Evolutionary conservation across 257 asterid species (phyloP).

Genomic region (Lycium ferocissimum): DNA sequence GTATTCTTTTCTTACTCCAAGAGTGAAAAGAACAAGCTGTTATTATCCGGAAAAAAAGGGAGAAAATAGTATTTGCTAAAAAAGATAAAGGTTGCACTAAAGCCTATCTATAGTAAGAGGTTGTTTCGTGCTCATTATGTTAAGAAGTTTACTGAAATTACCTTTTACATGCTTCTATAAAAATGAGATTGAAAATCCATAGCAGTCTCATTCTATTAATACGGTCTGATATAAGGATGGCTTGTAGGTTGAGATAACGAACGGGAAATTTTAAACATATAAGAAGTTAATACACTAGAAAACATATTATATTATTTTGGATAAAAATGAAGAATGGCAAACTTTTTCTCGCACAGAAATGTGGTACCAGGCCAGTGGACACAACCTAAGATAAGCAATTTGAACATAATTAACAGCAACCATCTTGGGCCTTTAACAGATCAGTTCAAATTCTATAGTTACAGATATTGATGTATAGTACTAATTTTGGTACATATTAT

Average conservation of each 20-base stretch:
- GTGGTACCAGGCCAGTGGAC: background rate
- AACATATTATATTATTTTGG: background rate
- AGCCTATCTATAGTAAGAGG: background rate
- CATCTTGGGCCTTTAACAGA: background rate
- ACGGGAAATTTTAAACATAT: background rate
- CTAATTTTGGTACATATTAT: background rate
- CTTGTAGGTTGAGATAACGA: background rate
- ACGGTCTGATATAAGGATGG: background rate
- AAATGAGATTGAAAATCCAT: background rate
- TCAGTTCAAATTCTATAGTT: background rate
- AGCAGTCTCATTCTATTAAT: background rate
- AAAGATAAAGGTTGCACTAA: background rate
- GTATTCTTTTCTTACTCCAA: background rate
- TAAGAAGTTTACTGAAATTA: background rate
- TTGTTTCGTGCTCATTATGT: background rate
- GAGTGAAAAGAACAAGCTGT: background rate
- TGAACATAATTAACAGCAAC: constrained; percentile 5
- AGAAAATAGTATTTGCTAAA: background rate
- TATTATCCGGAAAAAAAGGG: background rate
- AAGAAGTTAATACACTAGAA: constrained; percentile 17
- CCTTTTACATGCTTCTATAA: background rate
- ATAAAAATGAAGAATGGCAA: background rate
- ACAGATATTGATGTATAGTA: background rate
- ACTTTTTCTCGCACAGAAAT: background rate
- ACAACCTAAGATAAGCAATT: background rate